Conservation (phyloP, 176 grass and related monocot species). For the Pharus latifolius region DNA sequence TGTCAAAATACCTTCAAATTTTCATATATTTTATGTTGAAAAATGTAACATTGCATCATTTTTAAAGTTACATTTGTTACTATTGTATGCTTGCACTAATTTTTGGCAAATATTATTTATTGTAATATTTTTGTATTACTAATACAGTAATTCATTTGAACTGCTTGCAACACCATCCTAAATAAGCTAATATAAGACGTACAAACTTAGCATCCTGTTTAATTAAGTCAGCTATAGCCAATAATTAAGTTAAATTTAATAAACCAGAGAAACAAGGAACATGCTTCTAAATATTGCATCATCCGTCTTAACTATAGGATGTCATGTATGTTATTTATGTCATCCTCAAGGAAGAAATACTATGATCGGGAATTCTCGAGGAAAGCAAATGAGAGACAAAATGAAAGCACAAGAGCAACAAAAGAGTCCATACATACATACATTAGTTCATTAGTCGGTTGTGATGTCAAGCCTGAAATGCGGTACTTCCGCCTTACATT, state of each 20-base stretch:
- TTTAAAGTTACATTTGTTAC: too few relatives aligned
- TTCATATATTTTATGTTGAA: too few relatives aligned
- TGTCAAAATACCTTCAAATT: too few relatives aligned
- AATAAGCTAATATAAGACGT: background rate
- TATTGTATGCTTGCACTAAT: too few relatives aligned
- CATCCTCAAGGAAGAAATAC: too few relatives aligned
- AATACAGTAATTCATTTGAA: background rate
- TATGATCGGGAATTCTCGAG: too few relatives aligned
- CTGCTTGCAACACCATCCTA: background rate
- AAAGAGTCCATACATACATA: slow-evolving; percentile 10
- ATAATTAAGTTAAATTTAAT: background rate
- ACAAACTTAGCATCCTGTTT: background rate
- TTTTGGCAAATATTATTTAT: background rate
- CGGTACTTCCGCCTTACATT: slow-evolving; percentile 61
- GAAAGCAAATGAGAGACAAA: background rate
- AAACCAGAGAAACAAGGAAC: too few relatives aligned
- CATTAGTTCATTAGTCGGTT: slow-evolving; percentile 61
- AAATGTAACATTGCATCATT: too few relatives aligned
- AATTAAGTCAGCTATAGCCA: background rate
- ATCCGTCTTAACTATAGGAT: too few relatives aligned
- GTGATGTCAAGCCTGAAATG: slow-evolving; percentile 44
- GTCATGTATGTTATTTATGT: too few relatives aligned
- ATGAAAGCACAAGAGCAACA: background rate
- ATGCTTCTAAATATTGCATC: too few relatives aligned
- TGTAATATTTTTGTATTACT: background rate